Base-by-base conservation (phyloP, 2,329 filamentous ascomycete species). In the Hymenoscyphus salicellus region DNA sequence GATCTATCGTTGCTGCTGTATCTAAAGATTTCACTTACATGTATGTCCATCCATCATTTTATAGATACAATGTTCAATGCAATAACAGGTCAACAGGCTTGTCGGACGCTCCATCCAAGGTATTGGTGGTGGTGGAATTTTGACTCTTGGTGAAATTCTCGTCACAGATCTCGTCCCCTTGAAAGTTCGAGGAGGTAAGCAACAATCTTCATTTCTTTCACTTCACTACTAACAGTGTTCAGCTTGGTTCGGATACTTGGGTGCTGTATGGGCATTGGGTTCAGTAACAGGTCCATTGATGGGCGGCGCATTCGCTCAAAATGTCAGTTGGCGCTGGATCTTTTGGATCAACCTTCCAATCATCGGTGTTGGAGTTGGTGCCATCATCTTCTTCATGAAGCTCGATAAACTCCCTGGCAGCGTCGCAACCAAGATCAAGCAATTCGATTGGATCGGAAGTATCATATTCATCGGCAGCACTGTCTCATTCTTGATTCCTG, bases 361-460 rank as follows among this genome's bases (percentile, higher is more conserved):
- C 30, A 71, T 73, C 16, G 70, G 69, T 10, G 30, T 61, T 5
- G 72, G 73, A 32, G 58, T 65, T 1, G 43, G 71, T 17, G 67
- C 72, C 1, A 72, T 74, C 33, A 58, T 68, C 16, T 46, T 75
- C 11, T 75, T 74, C 60, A 58, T 75, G 4, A 73, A 68, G 41
- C 66, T 74, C 5, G 64, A 69, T 26, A 65, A 70, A 30, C 67
- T 69, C 3, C 63, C 65, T 17, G 72, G 72, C 16, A 66, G 67
- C 5, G 3, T 72, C 0, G 23, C 65, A 8, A 58, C 43, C 10
- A 74, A 74, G 57, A 75, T 86, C 3, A 76, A 75, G 33, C 79
- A 81, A 7, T 82, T 91, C 28, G 88, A 91, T 72, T 91, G 84
- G 81, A 62, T 85, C 36, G 89, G 89, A 1, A 82, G 83, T 4